Evolutionary conservation across 495 filamentous ascomycete species (phyloP).

Genomic region (Antarctomyces pellizariae): DNA sequence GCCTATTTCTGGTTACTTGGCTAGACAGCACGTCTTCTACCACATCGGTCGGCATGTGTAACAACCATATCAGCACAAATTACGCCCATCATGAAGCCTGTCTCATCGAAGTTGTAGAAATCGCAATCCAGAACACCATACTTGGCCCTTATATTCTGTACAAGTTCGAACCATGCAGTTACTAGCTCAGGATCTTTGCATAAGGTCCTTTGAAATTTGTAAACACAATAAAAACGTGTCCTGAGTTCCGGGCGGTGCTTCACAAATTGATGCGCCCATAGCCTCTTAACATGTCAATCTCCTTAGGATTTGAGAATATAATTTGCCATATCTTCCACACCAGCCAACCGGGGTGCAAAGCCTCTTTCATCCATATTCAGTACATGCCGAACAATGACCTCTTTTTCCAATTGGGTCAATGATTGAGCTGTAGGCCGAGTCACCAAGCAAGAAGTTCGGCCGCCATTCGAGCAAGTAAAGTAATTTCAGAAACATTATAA

Average conservation of each 20-base stretch:
- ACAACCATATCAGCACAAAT: conserved; percentile 13
- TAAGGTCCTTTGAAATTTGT: conserved; percentile 15
- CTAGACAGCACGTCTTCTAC: conserved; percentile 12
- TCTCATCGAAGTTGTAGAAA: conserved; percentile 23
- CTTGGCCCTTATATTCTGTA: conserved; percentile 13
- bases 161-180: conserved; percentile 14
- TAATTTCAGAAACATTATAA: conserved; percentile 12
- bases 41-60: conserved; percentile 11
- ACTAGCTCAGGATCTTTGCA: conserved; percentile 18
- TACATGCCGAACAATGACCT: conserved; percentile 15
- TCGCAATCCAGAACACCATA: conserved; percentile 17
- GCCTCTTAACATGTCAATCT: conserved; percentile 9
- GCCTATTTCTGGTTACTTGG: conserved; percentile 19
- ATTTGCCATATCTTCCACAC: conserved; percentile 20
- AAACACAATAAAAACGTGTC: conserved; percentile 11
- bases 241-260: conserved; percentile 12
- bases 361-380: conserved; percentile 14
- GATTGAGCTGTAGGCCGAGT: conserved; percentile 4
- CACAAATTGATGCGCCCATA: conserved; percentile 14
- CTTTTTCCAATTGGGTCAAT: conserved; percentile 14
- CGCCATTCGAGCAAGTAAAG: conserved; percentile 8
- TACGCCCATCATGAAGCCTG: conserved; percentile 17
- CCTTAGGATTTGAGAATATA: conserved; percentile 10
- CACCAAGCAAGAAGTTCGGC: not conserved
- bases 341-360: conserved; percentile 11